Conservation (phyloP, 768 basidiomycete genomes). For the Aureoboletus auriporus region DNA sequence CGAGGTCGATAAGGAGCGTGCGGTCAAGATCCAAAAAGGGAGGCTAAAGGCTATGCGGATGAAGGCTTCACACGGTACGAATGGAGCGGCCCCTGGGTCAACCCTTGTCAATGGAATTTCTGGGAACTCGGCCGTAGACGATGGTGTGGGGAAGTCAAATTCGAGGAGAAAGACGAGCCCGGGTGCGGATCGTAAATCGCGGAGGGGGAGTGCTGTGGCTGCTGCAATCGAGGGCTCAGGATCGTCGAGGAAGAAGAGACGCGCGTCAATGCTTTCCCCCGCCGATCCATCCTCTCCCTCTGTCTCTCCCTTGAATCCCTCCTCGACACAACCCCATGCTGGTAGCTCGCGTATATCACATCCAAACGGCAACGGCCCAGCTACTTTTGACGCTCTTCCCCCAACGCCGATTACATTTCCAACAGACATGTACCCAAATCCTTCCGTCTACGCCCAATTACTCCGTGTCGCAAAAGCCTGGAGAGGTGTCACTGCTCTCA, state of each 20-base stretch:
- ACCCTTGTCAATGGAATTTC: constrained; percentile 16
- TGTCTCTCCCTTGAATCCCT: constrained; percentile 8
- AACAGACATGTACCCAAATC: constrained; percentile 26
- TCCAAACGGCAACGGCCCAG: constrained; percentile 4
- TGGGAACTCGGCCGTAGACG: constrained; percentile 14
- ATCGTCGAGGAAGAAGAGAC: constrained; percentile 34
- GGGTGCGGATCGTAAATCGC: constrained; percentile 36
- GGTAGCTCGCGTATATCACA: constrained; percentile 16
- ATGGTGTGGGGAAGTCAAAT: constrained; percentile 21
- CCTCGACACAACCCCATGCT: constrained; percentile 12
- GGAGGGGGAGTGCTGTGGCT: constrained; percentile 32
- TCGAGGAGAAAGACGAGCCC: constrained; percentile 36
- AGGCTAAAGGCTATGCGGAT: constrained; percentile 31
- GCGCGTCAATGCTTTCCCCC: constrained; percentile 34
- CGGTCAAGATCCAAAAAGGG: constrained; percentile 42
- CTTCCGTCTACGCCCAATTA: constrained; percentile 44
- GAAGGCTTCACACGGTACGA: constrained; percentile 25
- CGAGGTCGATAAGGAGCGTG: constrained; percentile 46
- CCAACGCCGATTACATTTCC: constrained; percentile 37
- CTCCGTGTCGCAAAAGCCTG: constrained; percentile 59
- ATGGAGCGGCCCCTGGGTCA: constrained; percentile 16
- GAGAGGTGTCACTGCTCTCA: constrained; percentile 64
- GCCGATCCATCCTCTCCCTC: constrained; percentile 18
- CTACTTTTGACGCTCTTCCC: constrained; percentile 7
- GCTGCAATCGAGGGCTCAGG: constrained; percentile 33